Percentiles rank a stretch among this genome's conserved stretches.
Evolutionary conservation across 169 alveolate species (phyloP).

Genomic region (Plasmodium relictum): DNA sequence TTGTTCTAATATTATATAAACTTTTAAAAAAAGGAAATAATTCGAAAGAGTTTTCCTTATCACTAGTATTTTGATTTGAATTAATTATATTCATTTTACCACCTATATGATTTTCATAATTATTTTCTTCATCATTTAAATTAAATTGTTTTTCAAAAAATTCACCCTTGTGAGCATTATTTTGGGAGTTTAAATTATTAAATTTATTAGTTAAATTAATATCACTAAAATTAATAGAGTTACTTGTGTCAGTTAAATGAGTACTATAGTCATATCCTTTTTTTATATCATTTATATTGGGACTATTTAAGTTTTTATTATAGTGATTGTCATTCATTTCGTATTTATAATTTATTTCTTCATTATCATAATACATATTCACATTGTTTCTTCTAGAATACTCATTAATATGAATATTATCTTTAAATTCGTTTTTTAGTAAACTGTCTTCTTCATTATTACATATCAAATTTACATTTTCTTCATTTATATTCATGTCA

Average conservation of each 20-base stretch:
- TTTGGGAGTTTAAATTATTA: neutral
- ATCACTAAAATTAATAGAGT: too few relatives aligned
- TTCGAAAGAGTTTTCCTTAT: conserved; percentile 38
- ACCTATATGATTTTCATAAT: neutral
- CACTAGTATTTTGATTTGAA: conserved; percentile 13
- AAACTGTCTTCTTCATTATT: conserved; percentile 5
- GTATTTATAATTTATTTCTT: conserved; percentile 11
- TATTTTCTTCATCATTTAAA: neutral
- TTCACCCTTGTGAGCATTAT: neutral
- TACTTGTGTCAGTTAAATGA: too few relatives aligned
- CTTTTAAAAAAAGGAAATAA: conserved; percentile 62
- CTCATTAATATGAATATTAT: conserved; percentile 5
- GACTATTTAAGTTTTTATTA: conserved; percentile 28
- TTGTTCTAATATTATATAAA: conserved; percentile 23
- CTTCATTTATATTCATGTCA: neutral
- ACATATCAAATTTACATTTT: neutral
- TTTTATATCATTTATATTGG: conserved; percentile 38
- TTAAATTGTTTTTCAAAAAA: too few relatives aligned
- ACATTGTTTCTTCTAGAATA: neutral
- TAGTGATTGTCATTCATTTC: neutral
- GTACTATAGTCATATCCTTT: neutral
- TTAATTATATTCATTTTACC: conserved; percentile 73
- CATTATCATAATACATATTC: conserved; percentile 8
- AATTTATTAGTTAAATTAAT: neutral
- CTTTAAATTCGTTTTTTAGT: conserved; percentile 12